These are phyloP conservation scores for Coniochaeta hoffmannii DNA, from an alignment of 2,329 filamentous ascomycete genomes.

Conservation along the genomic window DNA sequence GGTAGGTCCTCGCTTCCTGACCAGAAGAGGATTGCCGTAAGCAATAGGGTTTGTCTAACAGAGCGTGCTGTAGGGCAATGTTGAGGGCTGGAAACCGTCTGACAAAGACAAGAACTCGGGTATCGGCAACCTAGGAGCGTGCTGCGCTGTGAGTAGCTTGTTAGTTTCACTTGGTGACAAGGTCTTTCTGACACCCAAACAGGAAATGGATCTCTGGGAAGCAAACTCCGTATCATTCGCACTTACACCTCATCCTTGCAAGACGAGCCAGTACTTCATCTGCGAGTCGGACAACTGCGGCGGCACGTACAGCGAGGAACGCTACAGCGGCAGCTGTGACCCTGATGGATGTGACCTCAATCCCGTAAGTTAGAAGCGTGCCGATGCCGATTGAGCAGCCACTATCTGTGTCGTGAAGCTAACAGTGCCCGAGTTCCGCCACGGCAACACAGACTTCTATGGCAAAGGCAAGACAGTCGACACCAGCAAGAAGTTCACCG, in stretches of 20 bases:
- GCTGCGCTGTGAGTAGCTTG: conserved; percentile 31
- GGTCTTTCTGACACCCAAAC: background rate
- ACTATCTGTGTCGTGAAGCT: background rate
- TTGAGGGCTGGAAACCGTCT: conserved; percentile 35
- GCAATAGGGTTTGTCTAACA: no score
- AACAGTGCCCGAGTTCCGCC: conserved; percentile 23
- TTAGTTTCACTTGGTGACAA: background rate
- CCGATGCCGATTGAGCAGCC: conserved; percentile 8
- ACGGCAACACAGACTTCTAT: conserved; percentile 49
- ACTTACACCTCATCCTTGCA: conserved; percentile 52
- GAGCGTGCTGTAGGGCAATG: conserved; percentile 38
- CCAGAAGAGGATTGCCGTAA: background rate
- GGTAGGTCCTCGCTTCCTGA: conserved; percentile 5
- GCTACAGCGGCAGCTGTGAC: conserved; percentile 48
- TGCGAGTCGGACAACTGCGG: conserved; percentile 31
- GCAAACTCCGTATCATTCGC: conserved; percentile 51
- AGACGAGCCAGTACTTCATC: conserved; percentile 32
- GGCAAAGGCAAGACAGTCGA: conserved; percentile 45
- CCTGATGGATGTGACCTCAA: conserved; percentile 56
- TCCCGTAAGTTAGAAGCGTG: conserved; percentile 26
- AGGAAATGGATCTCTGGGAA: conserved; percentile 40
- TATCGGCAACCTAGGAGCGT: conserved; percentile 34
- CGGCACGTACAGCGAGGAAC: conserved; percentile 31
- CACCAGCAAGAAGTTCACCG: conserved; percentile 42
- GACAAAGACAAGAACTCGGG: conserved; percentile 40